These are phyloP conservation scores for Corchorus olitorius DNA, from an alignment of 345 rosid species.

Conservation along the genomic window DNA sequence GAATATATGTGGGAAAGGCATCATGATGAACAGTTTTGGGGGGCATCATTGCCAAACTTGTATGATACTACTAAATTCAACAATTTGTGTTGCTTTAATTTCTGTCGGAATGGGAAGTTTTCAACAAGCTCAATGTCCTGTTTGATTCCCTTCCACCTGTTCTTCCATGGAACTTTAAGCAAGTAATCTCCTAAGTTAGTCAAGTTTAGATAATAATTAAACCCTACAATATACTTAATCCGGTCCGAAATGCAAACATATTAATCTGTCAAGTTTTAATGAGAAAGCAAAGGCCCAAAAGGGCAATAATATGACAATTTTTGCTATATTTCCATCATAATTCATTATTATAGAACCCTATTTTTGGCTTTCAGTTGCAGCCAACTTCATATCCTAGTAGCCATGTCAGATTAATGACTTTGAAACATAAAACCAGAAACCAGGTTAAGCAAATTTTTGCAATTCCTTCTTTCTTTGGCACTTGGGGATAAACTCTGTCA, in stretches of 20 bases:
- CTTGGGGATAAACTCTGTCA: not conserved
- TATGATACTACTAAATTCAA: not conserved
- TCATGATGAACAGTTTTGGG: not conserved
- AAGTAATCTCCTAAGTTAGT: not conserved
- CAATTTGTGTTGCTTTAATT: not conserved
- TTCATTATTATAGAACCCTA: not conserved
- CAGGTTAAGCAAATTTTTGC: not conserved
- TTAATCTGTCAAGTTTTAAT: not conserved
- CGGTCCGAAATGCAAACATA: not conserved
- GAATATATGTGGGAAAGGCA: not conserved
- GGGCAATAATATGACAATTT: not conserved
- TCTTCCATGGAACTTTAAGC: not conserved
- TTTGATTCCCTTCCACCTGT: not conserved
- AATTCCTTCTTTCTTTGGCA: not conserved
- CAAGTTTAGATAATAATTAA: not conserved
- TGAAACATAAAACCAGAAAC: not conserved
- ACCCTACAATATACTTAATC: not conserved
- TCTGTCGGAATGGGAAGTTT: not conserved
- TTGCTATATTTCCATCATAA: not conserved
- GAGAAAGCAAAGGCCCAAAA: not conserved
- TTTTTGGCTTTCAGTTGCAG: not conserved
- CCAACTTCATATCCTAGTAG: not conserved
- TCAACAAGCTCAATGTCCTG: not conserved
- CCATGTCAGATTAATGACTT: no score
- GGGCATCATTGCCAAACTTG: not conserved